Evolutionary conservation across 257 asterid genomes (phyloP).

Genomic region (Scutellaria barbata): DNA sequence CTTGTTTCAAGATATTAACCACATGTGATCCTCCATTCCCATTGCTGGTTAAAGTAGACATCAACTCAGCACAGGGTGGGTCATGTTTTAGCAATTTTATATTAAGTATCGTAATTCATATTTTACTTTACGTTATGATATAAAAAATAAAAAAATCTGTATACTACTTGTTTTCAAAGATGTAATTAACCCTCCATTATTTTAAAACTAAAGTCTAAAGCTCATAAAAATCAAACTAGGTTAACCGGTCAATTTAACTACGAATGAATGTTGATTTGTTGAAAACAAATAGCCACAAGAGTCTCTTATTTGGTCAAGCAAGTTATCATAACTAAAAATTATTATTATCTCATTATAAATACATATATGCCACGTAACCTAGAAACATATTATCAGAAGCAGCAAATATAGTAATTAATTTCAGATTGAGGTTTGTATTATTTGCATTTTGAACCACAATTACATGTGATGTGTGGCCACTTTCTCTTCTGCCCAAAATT

Average conservation of each 20-base stretch:
- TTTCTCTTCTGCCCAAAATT: background rate
- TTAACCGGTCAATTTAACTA: too few species aligned
- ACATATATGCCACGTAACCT: slow-evolving; percentile 16
- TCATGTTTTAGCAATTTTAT: background rate
- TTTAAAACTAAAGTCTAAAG: too few species aligned
- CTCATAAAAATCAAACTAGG: too few species aligned
- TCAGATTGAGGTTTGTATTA: background rate
- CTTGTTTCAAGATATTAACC: slow-evolving; percentile 19
- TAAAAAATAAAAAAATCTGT: too few species aligned
- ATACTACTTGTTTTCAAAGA: too few species aligned
- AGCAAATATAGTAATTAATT: background rate
- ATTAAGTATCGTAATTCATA: background rate
- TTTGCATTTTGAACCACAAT: slow-evolving; percentile 31
- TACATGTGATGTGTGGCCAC: slow-evolving; percentile 36
- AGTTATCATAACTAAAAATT: background rate
- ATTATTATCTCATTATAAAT: background rate
- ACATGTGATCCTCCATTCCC: slow-evolving; percentile 10
- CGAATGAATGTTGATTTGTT: too few species aligned
- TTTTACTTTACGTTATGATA: background rate
- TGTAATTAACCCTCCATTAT: too few species aligned
- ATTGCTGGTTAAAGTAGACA: background rate
- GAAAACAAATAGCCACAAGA: background rate
- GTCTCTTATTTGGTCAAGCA: background rate
- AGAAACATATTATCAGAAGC: slow-evolving; percentile 1
- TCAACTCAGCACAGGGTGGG: too few species aligned